Base-by-base conservation (phyloP, 1,284 basidiomycete genomes). In the Uromyces viciae-fabae region DNA sequence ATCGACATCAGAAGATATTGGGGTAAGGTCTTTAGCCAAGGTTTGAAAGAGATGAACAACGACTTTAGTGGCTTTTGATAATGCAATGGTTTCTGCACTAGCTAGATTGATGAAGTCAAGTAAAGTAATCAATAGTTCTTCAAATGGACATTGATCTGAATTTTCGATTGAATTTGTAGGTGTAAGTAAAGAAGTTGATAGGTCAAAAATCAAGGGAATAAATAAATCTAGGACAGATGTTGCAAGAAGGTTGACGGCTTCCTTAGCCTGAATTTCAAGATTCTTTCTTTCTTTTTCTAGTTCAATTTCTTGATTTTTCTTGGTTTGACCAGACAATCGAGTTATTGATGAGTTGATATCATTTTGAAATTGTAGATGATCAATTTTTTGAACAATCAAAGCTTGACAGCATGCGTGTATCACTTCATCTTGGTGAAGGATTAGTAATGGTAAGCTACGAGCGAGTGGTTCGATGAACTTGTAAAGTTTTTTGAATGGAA, bases 41-140 rank as follows among this genome's bases (percentile, higher is more conserved):
- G 79, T 81, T 54, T 81, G 74, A 62, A 81, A 81, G 33, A 81
- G 71, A 25, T 81, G 79, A 33, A 75, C 72, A 64, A 75, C 75
- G 5, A 81, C 58, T 68, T 74, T 43, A 19, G 71, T 38, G 38
- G 79, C 71, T 56, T 81, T 81, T 22, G 69, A 72, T 36, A 81
- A 69, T 40, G 79, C 71, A 15, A 43, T 66, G 7, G 79, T 71
- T 31, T 81, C 72, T 25, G 64, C 60, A n/a, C 75, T 60, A 17
- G 79, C 49, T 52, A 75, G 46, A 42, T 81, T 81, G 49, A 75
- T 66, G 25, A 81, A 74, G 40, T 81, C 49, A 40, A 81, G 31
- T n/a, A 81, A 60, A 40, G 71, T 75, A 38, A 64, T 74, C 33
- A 81, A 54, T 25, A 81, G 36, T 68, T 64, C 56, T 14, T 81